phyloP scores from a whole-genome alignment of 139 green algal genomes.

The Parachlorella kessleri region DNA sequence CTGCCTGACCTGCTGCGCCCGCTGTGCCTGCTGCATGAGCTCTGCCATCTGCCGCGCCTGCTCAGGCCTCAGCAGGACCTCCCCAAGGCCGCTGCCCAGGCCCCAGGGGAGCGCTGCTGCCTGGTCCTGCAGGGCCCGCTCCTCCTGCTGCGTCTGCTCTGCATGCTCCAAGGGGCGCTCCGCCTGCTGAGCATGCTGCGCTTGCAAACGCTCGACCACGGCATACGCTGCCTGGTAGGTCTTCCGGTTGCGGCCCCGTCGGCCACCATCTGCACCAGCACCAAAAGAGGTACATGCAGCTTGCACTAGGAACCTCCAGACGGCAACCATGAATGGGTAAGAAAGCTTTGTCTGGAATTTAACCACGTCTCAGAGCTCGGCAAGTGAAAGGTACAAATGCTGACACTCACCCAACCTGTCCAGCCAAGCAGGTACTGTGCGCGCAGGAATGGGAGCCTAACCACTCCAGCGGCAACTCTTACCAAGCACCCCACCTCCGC shows the following conservation, averaged over 20 bases:
- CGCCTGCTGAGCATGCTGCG: not conserved
- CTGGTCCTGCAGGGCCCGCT: too few relatives aligned
- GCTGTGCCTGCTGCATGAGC: slow-evolving; percentile 4
- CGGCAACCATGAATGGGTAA: slow-evolving; percentile 21
- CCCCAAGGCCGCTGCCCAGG: too few relatives aligned
- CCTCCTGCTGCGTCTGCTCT: not conserved
- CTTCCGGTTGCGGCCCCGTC: not conserved
- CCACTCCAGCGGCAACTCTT: not conserved
- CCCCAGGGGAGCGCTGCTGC: too few relatives aligned
- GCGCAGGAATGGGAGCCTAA: not conserved
- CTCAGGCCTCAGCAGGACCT: too few relatives aligned
- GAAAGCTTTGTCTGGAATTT: not conserved
- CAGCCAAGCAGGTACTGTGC: not conserved
- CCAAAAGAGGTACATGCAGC: too few relatives aligned
- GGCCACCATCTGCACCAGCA: not conserved
- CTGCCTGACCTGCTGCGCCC: not conserved
- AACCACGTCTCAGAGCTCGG: not conserved
- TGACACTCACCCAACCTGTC: not conserved
- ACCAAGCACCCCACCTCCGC: not conserved
- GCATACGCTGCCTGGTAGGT: not conserved
- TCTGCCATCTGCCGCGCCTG: not conserved
- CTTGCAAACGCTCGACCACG: not conserved
- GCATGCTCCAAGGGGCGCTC: not conserved
- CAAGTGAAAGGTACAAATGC: not conserved
- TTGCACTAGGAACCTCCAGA: too few relatives aligned